These are phyloP conservation scores for Orobanche coerulescens DNA, from an alignment of 257 asterid genomes.

Conservation along the genomic window DNA sequence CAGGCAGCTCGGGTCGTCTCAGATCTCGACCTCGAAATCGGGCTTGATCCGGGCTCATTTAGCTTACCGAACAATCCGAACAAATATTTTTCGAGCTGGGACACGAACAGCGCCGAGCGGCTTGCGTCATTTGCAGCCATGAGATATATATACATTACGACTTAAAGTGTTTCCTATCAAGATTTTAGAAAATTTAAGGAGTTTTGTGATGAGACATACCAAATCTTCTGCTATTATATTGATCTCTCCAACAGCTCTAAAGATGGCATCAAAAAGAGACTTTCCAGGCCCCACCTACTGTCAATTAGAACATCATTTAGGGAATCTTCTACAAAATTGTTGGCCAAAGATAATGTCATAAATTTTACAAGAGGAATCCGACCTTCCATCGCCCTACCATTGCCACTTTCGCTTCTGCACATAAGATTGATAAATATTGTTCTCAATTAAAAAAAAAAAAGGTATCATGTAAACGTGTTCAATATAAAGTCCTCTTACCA, in stretches of 20 bases:
- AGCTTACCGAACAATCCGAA: too few species aligned
- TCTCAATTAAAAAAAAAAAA: background rate
- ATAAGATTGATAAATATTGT: constrained; percentile 20
- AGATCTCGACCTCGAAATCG: too few species aligned
- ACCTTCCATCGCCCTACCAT: constrained; percentile 91
- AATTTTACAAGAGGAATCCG: constrained; percentile 20
- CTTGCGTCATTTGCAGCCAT: too few species aligned
- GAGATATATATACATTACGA: background rate
- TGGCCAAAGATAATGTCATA: constrained; percentile 15
- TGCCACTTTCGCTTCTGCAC: constrained; percentile 85
- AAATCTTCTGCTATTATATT: constrained; percentile 92
- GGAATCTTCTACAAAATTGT: constrained; percentile 17
- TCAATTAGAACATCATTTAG: constrained; percentile 31
- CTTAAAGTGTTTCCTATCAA: background rate
- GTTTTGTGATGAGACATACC: constrained; percentile 40
- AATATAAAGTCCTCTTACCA: constrained; percentile 41
- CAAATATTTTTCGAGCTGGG: too few species aligned
- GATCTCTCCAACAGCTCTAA: constrained; percentile 67
- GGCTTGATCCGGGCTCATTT: too few species aligned
- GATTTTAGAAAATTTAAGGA: background rate
- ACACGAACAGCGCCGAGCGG: too few species aligned
- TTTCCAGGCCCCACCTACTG: constrained; percentile 93
- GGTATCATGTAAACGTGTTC: constrained; percentile 13
- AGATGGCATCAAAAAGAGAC: constrained; percentile 75
- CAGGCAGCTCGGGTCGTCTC: too few species aligned